Base-by-base conservation (phyloP, 2,329 filamentous ascomycete genomes). In the Neurospora sp. region DNA sequence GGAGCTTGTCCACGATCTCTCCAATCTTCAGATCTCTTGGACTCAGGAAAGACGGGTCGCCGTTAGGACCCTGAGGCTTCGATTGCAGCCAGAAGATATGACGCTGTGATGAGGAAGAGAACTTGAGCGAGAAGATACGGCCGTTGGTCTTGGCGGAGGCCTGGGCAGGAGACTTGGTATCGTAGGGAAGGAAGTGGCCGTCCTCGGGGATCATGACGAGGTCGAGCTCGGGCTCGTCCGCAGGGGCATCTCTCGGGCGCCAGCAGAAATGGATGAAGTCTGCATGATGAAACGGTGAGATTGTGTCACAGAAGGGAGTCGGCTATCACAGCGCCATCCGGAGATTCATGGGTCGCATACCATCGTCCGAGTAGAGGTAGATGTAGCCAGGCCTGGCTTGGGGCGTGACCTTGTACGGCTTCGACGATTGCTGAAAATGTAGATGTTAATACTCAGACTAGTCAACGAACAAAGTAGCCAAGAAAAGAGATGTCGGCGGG, bases 1-100 rank as follows among this genome's bases (percentile, higher is more conserved):
- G 83, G 52, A 98, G 83, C 43, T 85, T 83, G 80, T 98, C 90
- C 71, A 98, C 93, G 70, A 98, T 90, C 70, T 96, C 89, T 38
- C 93, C 94, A 73, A 97, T 89, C 83, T 93, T 95, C 76, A 91
- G 85, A 79, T 98, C 95, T 70, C 94, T 87, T 68, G 90, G 87
- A 81, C 93, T 97, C 81, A 97, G 92, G 86, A 88, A 93, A 81
- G 88, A 89, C 8, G 89, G 83, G 75, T 95, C 89, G 68, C 84
- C 90, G 78, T 82, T 86, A 73, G 83, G 86, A 78, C 81, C 88
- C 81, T 97, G 93, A 39, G 91, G 87, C 81, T 94, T 94, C 38
- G 93, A 96, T 82, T 99, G 96, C 78, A 99, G 84, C 94, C 95
- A 99, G 84, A 98, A 99, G 71, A 97, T 86, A 81, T 98, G 87